Base-by-base conservation (phyloP, 192 early-diverging fungal genomes). In the Rhizoclosmatium sp. region DNA sequence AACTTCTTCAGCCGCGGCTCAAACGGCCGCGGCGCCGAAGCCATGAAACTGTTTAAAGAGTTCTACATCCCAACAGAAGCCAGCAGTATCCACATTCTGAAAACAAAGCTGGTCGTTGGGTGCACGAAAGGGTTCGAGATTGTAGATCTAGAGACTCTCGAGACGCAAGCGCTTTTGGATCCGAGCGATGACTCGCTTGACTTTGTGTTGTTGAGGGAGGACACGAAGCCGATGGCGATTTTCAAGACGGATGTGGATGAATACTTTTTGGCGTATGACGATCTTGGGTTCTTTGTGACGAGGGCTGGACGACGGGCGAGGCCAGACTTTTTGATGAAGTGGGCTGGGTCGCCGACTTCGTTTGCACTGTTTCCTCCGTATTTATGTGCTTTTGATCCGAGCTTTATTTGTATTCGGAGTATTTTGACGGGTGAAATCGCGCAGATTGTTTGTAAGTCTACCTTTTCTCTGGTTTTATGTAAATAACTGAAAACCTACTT, bases 61-160 rank as follows among this genome's bases (percentile, higher is more conserved):
- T 93, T 96, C 76, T 99, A 97, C 81, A 94, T 98, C 81, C 95
- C 96, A 7, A 89, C 93, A 44, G 96, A 98, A 88, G 89, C 94
- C 31, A 92, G 87, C 41, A 94, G 93, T 12, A 86, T 99, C 71
- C 93, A 97, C 78, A 95, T 94, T 69, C 85, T 97, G 77, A 91
- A 91, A 41, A 94, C 92, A 39, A 93, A 92, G 47, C 85, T 99
- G 31, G 95, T 93, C 83, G 93, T 99, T 3, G 96, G 96, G 21
- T 95, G 95, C 81, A 87, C 88, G 39, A 94, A 95, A 75, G 97
- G 97, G 3, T 97, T 99, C 80, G 95, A 99, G 81, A 89, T 99
- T 73, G 94, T 99, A 4, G 93, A 98, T 81, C 80, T 97, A 69
- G 90, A 91, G 7, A 92, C 94, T 3, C 84, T 95, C 42, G 91